Percentiles rank a stretch among this genome's conserved stretches.
Conservation (phyloP, 805 yeast genomes). For the Cyberlindnera mrakii region DNA sequence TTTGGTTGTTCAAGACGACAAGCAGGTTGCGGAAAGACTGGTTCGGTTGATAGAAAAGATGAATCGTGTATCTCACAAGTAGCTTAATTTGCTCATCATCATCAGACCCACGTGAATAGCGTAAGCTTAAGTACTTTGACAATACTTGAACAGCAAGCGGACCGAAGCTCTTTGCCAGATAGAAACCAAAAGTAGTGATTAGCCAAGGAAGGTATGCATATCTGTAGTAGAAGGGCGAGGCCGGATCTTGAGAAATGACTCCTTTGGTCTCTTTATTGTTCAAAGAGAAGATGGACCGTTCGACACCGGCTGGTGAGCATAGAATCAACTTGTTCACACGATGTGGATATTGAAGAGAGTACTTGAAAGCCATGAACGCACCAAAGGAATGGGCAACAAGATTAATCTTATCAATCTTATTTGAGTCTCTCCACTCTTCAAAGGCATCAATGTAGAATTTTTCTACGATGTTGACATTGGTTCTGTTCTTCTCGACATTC, state of each 20-base stretch:
- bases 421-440: constrained; percentile 55
- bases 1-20: constrained; percentile 16
- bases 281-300: constrained; percentile 57
- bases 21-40: constrained; percentile 15
- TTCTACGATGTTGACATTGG: constrained; percentile 38
- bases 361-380: constrained; percentile 64
- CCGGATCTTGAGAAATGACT: constrained; percentile 9
- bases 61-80: constrained; percentile 17
- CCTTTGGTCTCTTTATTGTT: constrained; percentile 24
- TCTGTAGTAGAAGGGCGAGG: constrained; percentile 22
- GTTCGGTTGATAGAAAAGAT: constrained; percentile 17
- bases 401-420: constrained; percentile 47
- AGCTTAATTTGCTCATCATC: constrained; percentile 13
- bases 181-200: constrained; percentile 34
- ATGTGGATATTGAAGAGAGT: constrained; percentile 52
- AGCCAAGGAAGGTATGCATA: constrained; percentile 25
- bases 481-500: constrained; percentile 14
- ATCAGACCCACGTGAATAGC: constrained; percentile 23
- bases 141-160: constrained; percentile 34
- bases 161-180: constrained; percentile 40
- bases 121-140: constrained; percentile 26
- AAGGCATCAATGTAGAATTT: constrained; percentile 50
- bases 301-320: constrained; percentile 77
- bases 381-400: constrained; percentile 78
- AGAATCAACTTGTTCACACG: constrained; percentile 48